Base-by-base conservation (phyloP, 306 rosid species). In the Acacia melanoxylon region DNA sequence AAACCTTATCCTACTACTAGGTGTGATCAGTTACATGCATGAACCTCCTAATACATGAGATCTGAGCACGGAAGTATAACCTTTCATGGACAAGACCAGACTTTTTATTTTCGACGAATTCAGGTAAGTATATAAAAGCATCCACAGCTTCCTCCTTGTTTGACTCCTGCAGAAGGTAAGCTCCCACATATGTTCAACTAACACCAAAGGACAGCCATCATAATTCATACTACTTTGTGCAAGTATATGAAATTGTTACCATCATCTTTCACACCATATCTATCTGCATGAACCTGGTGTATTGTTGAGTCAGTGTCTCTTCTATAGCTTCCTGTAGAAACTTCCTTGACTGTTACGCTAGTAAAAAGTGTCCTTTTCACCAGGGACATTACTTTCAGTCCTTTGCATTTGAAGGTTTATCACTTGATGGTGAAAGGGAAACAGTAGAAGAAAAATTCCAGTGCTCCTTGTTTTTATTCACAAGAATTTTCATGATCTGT, bases 201-300 rank as follows among this genome's bases (percentile, higher is more conserved):
- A 58, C 65, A 58, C 22, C 14, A 6, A 62, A 62, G 40, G 68
- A 27, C 20, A 65, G 14, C 22, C 16, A 72, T 37, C 74, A 63
- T 42, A 42, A 59, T 80, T 37, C 59, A 81, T 56, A 10, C 20
- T 54, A 11, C 48, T 13, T 19, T 48, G 24, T 58, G 68, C 16
- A 37, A 65, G 24, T 6, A 51, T 19, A 56, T 51, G 45, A 54
- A 13, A 65, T 66, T 84, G 70, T 61, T 78, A 91, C 97, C 95
- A 89, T 89, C 93, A 79, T 89, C 80, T 89, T 83, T 84, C 8
- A 11, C 62, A n/a, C 65, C 31, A 58, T 19, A 54, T 58, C 31
- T 22, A 58, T 58, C 27, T n/a, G 65, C 14, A 58, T 9, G 65
- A 58, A 22, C 65, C 65, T 24, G 65, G 13, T 92, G 83, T 24